phyloP scores from a whole-genome alignment of 2,329 filamentous ascomycete species.

The Hymenoscyphus salicellus region DNA sequence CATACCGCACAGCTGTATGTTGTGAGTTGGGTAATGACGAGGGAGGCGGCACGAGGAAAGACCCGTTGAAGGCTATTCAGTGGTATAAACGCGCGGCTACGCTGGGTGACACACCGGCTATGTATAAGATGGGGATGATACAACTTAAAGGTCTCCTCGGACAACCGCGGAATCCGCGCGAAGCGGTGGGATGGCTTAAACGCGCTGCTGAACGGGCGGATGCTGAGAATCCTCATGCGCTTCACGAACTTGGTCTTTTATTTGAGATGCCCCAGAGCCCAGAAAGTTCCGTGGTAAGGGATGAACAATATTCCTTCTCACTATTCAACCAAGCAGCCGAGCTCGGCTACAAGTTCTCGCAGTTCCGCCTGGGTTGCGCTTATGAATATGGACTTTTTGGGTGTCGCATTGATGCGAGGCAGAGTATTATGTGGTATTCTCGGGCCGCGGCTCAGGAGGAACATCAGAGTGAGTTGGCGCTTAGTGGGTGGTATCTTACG shows the following conservation, averaged over 20 bases:
- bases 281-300: constrained; percentile 68
- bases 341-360: constrained; percentile 90
- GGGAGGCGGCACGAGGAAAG: constrained; percentile 85
- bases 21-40: constrained; percentile 95
- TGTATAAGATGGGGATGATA: constrained; percentile 99
- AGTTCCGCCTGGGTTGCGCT: constrained; percentile 82
- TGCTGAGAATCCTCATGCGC: constrained; percentile 84
- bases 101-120: constrained; percentile 84
- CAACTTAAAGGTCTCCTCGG: constrained; percentile 89
- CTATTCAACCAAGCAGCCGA: constrained; percentile 84
- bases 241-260: constrained; percentile 78
- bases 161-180: constrained; percentile 75
- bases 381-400: constrained; percentile 88
- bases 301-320: constrained; percentile 76
- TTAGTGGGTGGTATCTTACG: constrained; percentile 93
- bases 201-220: constrained; percentile 86
- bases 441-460: constrained; percentile 88
- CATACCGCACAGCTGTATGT: constrained; percentile 93
- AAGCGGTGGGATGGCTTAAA: constrained; percentile 90
- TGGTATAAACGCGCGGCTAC: constrained; percentile 96
- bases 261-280: constrained; percentile 56
- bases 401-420: constrained; percentile 75
- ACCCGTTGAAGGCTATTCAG: constrained; percentile 90
- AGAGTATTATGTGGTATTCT: constrained; percentile 92
- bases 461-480: constrained; percentile 82